A percentile compares a stretch with the other conserved stretches of the same genome.
phyloP scores from a whole-genome alignment of 768 basidiomycete genomes.

The Termitomyces sp. region DNA sequence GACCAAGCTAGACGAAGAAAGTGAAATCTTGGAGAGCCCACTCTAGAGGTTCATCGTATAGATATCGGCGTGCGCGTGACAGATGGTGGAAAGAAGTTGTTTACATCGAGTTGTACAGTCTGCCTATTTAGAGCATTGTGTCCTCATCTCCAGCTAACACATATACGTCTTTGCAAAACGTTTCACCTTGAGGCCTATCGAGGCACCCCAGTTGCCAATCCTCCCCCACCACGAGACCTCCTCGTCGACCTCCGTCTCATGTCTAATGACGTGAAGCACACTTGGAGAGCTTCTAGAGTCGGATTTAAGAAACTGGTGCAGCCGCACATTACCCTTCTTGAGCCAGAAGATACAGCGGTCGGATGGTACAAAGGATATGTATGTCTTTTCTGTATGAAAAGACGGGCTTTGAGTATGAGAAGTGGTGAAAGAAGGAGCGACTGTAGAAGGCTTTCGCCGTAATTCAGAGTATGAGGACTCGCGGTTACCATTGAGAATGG shows the following conservation, averaged over 20 bases:
- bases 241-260: neutral
- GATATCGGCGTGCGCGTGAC: constrained; percentile 2
- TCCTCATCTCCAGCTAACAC: constrained; percentile 4
- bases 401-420: constrained; percentile 25
- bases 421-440: constrained; percentile 13
- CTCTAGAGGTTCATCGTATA: constrained; percentile 31
- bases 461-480: neutral
- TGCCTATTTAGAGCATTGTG: neutral
- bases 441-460: constrained; percentile 6
- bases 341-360: constrained; percentile 26
- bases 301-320: constrained; percentile 18
- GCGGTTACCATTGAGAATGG: neutral
- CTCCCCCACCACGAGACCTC: constrained; percentile 15
- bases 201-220: constrained; percentile 15
- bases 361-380: constrained; percentile 24
- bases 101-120: constrained; percentile 6
- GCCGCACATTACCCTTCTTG: constrained; percentile 10
- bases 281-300: neutral
- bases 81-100: constrained; percentile 15
- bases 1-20: constrained; percentile 9
- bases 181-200: constrained; percentile 17
- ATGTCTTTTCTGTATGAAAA: constrained; percentile 31
- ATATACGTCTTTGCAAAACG: constrained; percentile 13
- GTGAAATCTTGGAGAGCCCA: constrained; percentile 22
- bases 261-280: neutral